Base-by-base conservation (phyloP, 2,329 filamentous ascomycete genomes). In the Colletotrichum echinochloae region DNA sequence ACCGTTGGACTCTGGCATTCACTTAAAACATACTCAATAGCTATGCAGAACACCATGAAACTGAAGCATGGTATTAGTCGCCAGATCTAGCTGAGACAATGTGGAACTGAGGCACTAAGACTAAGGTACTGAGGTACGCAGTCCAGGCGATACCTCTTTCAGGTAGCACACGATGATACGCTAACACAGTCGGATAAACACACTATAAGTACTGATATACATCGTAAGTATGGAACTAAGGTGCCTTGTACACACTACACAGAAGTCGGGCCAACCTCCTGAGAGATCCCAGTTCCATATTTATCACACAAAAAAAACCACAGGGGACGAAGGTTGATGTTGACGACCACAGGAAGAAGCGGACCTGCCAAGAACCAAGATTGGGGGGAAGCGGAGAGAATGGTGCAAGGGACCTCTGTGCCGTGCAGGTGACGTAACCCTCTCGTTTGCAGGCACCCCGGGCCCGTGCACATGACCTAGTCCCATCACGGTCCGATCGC, bases 381-480 rank as follows among this genome's bases (percentile, higher is more conserved):
- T 46, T 62, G 57, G 63, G 44, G 63, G 49, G 26, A 48, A 62
- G 23, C 39, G 64, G 57, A 62, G 35, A 44, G 20, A 37, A 33
- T 35, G 56, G 30, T 35, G 28, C 37, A 67, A 28, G 56, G 57
- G 64, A 39, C 41, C 37, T 37, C 30, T 35, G n/a, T 23, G 59
- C 59, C 28, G 23, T 63, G 37, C 33, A 60, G 64, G 59, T 71
- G 68, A 71, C 68, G 68, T 68, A 71, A 59, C 44, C 57, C 33
- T 30, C 56, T 48, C 28, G 68, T 46, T 71, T 68, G 28, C 64
- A 70, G 16, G 59, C 64, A 39, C n/a, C 28, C 59, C 52, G 68
- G 68, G 68, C 48, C 68, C 65, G 64, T 71, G 68, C 68, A 63
- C 68, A 63, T 64, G 68, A 60, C 68, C 68, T 30, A 37, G 64